Evolutionary conservation across 768 basidiomycete species (phyloP), one percentile per base, ranked within the genome.

Genomic region (Amanita rimosa): DNA sequence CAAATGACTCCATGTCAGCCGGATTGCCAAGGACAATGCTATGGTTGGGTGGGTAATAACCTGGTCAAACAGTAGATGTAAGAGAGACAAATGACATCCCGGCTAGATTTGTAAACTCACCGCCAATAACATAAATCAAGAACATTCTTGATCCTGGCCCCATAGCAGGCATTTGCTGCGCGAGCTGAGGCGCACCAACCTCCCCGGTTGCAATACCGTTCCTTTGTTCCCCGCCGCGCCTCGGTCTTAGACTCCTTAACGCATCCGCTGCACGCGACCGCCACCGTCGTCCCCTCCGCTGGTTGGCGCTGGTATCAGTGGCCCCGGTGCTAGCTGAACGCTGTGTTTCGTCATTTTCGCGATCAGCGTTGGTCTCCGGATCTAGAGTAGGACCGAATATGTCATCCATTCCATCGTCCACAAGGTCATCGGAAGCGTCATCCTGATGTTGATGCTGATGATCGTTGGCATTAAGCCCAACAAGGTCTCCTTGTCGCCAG

Each of bases 11-110:
- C 37, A 87, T 66, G 17, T 75, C 77, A 54, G 80, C 78, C 1
- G 76, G 72, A 14, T 73, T 77, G 19, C 85, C 86, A n/a, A 81
- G 84, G 37, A 95, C 80, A 53, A 97, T 83, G 44, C 80, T 86
- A 61, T 95, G 92, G 56, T 88, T 81, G 11, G 86, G 83, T 1
- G 91, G 89, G 60, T 95, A 96, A 58, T 92, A 90, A n/a, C 92
- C 92, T 86, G 49, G 7, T 45, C 29, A 27, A 50, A 54, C 42
- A 55, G 38, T 26, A 11, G 16, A 6, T 19, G 5, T 11, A 21
- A 26, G 37, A 1, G 7, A 6, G 10, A 37, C 11, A 27, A 17
- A 16, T 8, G 13, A 17, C 3, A 27, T 26, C 22, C 7, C 31
- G 8, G n/a, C n/a, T 31, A 16, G 27, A 24, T 13, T 7, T 29